These are phyloP conservation scores for Starmerella apis DNA, from an alignment of 805 yeast genomes.

Conservation along the genomic window DNA sequence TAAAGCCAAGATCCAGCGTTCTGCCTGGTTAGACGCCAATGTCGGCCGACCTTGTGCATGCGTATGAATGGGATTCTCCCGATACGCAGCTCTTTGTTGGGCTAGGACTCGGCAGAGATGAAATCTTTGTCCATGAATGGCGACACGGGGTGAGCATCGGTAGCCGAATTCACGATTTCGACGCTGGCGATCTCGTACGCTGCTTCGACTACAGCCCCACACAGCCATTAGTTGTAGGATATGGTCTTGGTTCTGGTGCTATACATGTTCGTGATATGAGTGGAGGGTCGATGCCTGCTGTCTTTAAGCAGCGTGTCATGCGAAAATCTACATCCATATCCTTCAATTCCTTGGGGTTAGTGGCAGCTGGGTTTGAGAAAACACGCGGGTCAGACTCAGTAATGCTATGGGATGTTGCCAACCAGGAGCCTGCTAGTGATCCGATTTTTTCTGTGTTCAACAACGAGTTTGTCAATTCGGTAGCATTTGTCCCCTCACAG, in stretches of 20 bases:
- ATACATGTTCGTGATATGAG: constrained; percentile 11
- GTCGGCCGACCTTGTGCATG: constrained; percentile 54
- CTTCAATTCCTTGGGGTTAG: constrained; percentile 51
- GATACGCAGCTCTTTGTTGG: constrained; percentile 51
- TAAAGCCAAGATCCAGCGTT: no score
- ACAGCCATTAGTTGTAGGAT: constrained; percentile 38
- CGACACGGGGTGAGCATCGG: constrained; percentile 9
- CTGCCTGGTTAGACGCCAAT: constrained; percentile 28
- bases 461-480: constrained; percentile 64
- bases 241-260: constrained; percentile 37
- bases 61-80: constrained; percentile 50
- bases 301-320: constrained; percentile 41
- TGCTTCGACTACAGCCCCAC: constrained; percentile 42
- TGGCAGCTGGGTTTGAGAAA: constrained; percentile 73
- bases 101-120: constrained; percentile 72
- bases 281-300: constrained; percentile 30
- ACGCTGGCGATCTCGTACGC: constrained; percentile 34
- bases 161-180: constrained; percentile 21
- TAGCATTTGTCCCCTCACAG: constrained; percentile 54
- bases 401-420: constrained; percentile 63
- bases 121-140: constrained; percentile 45
- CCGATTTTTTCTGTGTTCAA: constrained; percentile 42
- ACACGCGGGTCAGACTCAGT: constrained; percentile 66
- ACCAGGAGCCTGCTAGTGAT: neutral
- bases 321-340: constrained; percentile 69